These are phyloP conservation scores for Verticillium tricorpus DNA, from an alignment of 2,329 filamentous ascomycete species.

Conservation along the genomic window DNA sequence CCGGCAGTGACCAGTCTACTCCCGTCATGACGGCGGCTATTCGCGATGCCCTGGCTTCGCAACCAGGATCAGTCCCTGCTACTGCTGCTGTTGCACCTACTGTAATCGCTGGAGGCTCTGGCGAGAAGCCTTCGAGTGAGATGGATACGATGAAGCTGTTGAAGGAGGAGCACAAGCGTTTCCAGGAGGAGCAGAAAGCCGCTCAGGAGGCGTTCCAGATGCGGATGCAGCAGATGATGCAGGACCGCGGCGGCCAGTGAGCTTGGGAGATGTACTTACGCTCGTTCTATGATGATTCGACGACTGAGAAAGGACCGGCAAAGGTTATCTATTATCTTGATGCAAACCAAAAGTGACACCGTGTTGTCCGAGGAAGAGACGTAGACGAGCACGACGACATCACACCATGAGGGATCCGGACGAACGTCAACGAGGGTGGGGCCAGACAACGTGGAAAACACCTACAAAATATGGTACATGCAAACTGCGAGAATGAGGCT, in stretches of 20 bases:
- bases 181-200: background rate
- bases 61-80: background rate
- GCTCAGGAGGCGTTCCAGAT: background rate
- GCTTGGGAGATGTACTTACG: background rate
- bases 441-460: too few species aligned
- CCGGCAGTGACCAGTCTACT: background rate
- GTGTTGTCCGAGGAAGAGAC: too few species aligned
- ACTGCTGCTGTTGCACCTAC: background rate
- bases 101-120: background rate
- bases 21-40: background rate
- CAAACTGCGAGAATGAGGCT: too few species aligned
- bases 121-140: background rate
- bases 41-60: background rate
- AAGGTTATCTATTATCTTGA: too few species aligned
- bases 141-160: background rate
- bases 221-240: background rate
- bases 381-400: too few species aligned
- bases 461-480: too few species aligned
- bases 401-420: too few species aligned
- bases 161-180: background rate
- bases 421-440: too few species aligned
- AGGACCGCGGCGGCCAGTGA: background rate
- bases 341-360: too few species aligned
- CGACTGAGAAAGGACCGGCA: too few species aligned
- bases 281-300: too few species aligned